phyloP scores from a whole-genome alignment of 2,329 filamentous ascomycete genomes.

The Colletotrichum endophyticum region DNA sequence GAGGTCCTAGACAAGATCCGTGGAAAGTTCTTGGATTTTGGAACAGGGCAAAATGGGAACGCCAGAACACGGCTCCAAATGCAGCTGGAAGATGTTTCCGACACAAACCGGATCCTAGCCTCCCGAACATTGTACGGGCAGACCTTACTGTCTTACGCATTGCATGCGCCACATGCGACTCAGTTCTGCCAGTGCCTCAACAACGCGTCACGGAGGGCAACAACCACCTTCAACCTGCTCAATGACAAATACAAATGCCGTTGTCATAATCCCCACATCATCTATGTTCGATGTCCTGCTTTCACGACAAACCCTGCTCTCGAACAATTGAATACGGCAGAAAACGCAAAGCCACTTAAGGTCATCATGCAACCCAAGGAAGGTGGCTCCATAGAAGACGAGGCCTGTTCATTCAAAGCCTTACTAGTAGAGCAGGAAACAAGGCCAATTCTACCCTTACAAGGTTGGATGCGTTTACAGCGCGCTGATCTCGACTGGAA shows the following conservation, averaged over 20 bases:
- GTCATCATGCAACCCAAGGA: neutral
- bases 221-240: neutral
- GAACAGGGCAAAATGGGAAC: neutral
- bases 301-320: neutral
- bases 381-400: neutral
- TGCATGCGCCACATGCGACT: neutral
- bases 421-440: neutral
- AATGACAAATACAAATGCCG: neutral
- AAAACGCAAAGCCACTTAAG: neutral
- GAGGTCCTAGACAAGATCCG: neutral
- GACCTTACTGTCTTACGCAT: neutral
- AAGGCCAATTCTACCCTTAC: neutral
- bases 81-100: neutral
- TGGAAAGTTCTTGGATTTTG: neutral
- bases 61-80: neutral
- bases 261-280: neutral
- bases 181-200: neutral
- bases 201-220: neutral
- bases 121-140: neutral
- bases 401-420: neutral
- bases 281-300: neutral
- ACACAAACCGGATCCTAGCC: neutral
- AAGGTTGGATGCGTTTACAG: neutral
- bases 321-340: neutral
- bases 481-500: neutral